Evolutionary conservation across 192 early-diverging fungal species (phyloP).

Genomic region (Coemansia sp.): DNA sequence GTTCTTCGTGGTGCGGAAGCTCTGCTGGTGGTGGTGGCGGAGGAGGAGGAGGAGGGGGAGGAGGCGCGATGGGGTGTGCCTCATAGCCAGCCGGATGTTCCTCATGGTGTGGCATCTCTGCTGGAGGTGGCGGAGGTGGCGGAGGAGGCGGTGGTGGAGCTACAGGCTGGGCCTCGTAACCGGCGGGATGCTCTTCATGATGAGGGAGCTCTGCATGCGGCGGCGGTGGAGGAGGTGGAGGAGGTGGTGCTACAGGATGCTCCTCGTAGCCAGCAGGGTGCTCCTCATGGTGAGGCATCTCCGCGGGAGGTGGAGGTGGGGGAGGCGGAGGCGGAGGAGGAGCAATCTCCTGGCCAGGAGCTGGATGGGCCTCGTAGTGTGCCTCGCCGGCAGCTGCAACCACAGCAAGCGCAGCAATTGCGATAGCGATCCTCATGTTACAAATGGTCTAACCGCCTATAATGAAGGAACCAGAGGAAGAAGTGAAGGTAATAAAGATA

Average conservation of each 20-base stretch:
- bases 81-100: constrained; percentile 18
- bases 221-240: not conserved
- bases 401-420: constrained; percentile 39
- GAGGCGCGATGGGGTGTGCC: constrained; percentile 19
- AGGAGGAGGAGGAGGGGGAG: not conserved
- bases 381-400: constrained; percentile 39
- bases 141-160: no score
- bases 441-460: not conserved
- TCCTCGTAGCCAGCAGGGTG: not conserved
- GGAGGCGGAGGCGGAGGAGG: not conserved
- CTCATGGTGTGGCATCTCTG: constrained; percentile 11
- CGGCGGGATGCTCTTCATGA: no score
- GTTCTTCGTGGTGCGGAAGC: constrained; percentile 17
- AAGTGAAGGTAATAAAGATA: not conserved
- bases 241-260: not conserved
- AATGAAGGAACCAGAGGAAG: not conserved
- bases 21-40: not conserved
- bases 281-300: constrained; percentile 2
- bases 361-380: constrained; percentile 36
- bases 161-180: no score
- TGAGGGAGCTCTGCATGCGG: not conserved
- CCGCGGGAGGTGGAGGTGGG: not conserved
- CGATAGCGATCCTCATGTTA: constrained; percentile 38
- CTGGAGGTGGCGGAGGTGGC: not conserved
- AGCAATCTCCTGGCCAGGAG: constrained; percentile 10